Conservation (phyloP, 805 yeast genomes). For the Debaryomyces castellii region DNA sequence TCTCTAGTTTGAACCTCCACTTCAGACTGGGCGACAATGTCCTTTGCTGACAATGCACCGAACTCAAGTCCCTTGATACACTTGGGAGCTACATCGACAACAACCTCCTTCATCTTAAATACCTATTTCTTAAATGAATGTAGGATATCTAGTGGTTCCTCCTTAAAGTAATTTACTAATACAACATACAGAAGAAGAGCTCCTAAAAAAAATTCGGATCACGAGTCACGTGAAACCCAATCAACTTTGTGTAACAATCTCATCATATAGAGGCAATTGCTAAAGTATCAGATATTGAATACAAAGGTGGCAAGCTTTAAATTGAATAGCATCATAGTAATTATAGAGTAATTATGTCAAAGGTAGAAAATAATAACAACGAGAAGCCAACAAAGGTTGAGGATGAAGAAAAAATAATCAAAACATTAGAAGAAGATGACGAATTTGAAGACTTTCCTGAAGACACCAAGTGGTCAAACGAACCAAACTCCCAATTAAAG, state of each 20-base stretch:
- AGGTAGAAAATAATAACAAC: conserved; percentile 2
- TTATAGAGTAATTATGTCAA: conserved; percentile 4
- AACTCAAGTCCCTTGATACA: conserved; percentile 87
- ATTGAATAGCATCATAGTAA: not conserved
- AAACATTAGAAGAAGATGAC: conserved; percentile 90
- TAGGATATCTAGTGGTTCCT: not conserved
- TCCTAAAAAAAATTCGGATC: conserved; percentile 3
- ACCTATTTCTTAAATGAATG: not conserved
- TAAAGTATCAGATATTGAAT: not conserved
- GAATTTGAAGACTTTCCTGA: conserved; percentile 97
- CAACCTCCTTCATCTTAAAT: conserved; percentile 43
- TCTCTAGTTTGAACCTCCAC: conserved; percentile 92
- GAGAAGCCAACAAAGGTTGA: conserved; percentile 5
- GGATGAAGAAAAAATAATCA: conserved; percentile 46
- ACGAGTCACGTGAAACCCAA: not conserved
- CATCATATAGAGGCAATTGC: not conserved
- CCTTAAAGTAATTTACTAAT: not conserved
- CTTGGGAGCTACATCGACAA: conserved; percentile 83
- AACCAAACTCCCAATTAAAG: conserved; percentile 50
- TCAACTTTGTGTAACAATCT: not conserved
- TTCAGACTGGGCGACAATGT: conserved; percentile 89
- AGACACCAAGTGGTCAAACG: conserved; percentile 73
- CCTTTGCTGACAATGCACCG: conserved; percentile 88
- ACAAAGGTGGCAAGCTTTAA: conserved; percentile 1
- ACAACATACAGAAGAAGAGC: not conserved